A percentile compares a stretch with the other conserved stretches of the same genome.
Conservation (phyloP, 306 rosid species). For the Elaeagnus macrophylla region DNA sequence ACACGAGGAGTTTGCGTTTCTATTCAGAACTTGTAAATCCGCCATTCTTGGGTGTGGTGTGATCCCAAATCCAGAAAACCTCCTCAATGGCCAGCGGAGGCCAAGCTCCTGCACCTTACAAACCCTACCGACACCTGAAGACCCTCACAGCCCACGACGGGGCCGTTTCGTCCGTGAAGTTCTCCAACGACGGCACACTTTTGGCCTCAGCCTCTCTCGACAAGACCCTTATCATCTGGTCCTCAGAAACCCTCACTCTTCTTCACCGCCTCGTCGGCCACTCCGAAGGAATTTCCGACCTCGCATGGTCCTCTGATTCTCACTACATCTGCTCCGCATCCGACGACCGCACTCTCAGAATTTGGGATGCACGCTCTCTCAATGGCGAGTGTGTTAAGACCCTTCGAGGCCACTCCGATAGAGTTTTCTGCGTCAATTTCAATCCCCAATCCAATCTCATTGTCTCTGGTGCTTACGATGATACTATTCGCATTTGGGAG, state of each 20-base stretch:
- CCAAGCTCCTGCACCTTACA: conserved; percentile 35
- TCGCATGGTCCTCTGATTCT: conserved; percentile 90
- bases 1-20: too few relatives aligned
- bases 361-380: conserved; percentile 69
- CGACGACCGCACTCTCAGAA: conserved; percentile 81
- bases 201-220: conserved; percentile 80
- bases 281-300: conserved; percentile 70
- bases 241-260: conserved; percentile 42
- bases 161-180: conserved; percentile 76
- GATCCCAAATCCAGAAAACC: too few relatives aligned
- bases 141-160: conserved; percentile 53
- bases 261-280: conserved; percentile 69
- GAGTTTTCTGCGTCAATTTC: conserved; percentile 83
- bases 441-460: conserved; percentile 66
- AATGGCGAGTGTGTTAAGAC: conserved; percentile 67
- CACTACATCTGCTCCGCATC: conserved; percentile 95
- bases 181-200: conserved; percentile 72
- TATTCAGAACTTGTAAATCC: too few relatives aligned
- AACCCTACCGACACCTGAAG: conserved; percentile 64
- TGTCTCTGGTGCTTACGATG: conserved; percentile 88
- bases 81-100: conserved; percentile 28
- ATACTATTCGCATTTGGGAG: conserved; percentile 79
- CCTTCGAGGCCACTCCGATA: conserved; percentile 63
- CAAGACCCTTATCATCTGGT: conserved; percentile 73
- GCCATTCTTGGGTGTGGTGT: too few relatives aligned